Conservation (phyloP, 192 early-diverging fungal genomes). For the Backusella tarrabulga region DNA sequence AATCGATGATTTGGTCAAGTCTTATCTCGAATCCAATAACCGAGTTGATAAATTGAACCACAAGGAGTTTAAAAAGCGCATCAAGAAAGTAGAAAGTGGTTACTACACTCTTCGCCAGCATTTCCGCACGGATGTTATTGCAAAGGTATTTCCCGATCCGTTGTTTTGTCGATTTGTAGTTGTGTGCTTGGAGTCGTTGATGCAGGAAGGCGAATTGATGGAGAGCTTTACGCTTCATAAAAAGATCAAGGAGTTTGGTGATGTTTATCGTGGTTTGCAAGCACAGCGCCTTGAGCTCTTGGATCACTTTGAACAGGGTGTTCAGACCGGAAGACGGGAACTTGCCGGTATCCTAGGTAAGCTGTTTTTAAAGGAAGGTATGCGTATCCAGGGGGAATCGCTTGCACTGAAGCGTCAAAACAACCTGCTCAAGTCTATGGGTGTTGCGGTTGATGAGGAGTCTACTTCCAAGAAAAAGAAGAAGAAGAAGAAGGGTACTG, state of each 20-base stretch:
- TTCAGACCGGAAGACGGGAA: conserved; percentile 65
- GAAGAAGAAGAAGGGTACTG: conserved; percentile 29
- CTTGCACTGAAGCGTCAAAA: conserved; percentile 54
- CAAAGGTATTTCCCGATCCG: conserved; percentile 29
- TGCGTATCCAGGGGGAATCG: conserved; percentile 61
- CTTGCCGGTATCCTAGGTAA: conserved; percentile 73
- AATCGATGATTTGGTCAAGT: conserved; percentile 16
- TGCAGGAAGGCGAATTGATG: conserved; percentile 73
- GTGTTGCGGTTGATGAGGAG: conserved; percentile 29
- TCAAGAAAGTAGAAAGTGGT: conserved; percentile 62
- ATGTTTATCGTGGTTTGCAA: conserved; percentile 52
- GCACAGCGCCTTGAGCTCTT: conserved; percentile 57
- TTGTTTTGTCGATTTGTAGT: conserved; percentile 49
- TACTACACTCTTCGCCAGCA: conserved; percentile 54
- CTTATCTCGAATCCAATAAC: conserved; percentile 3
- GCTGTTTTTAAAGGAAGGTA: conserved; percentile 73
- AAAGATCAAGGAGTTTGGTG: conserved; percentile 54
- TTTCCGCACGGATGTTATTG: conserved; percentile 46
- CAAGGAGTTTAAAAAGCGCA: conserved; percentile 67
- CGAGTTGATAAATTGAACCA: conserved; percentile 60
- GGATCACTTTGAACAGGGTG: conserved; percentile 65
- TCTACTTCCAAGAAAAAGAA: conserved; percentile 10
- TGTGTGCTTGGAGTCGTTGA: conserved; percentile 62
- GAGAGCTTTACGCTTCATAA: conserved; percentile 56
- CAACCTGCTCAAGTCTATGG: conserved; percentile 54